These are phyloP conservation scores for Abelmoschus esculentus DNA, from an alignment of 345 rosid species.

Conservation along the genomic window DNA sequence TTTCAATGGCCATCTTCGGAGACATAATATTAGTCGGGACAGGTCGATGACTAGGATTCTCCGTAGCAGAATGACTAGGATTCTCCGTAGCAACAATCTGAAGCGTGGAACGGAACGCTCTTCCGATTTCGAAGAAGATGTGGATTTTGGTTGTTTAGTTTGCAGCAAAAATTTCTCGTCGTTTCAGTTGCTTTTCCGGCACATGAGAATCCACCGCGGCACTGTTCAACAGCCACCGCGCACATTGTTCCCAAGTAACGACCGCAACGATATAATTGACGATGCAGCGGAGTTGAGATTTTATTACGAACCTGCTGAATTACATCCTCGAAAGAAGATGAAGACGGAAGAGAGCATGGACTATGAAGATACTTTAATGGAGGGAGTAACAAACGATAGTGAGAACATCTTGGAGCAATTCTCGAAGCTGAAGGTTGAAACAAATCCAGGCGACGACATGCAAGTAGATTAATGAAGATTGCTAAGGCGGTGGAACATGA, in stretches of 20 bases:
- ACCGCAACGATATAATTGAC: neutral
- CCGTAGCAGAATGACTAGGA: too few species aligned
- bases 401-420: too few species aligned
- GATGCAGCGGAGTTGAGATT: neutral
- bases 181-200: neutral
- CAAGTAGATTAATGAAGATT: neutral
- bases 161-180: neutral
- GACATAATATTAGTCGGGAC: neutral
- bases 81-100: neutral
- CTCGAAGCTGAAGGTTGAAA: too few species aligned
- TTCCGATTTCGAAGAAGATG: neutral
- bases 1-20: neutral
- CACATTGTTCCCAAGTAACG: too few species aligned
- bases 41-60: neutral
- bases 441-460: too few species aligned
- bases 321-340: too few species aligned
- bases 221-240: neutral
- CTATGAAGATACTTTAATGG: too few species aligned
- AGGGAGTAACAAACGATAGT: too few species aligned
- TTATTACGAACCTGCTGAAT: neutral
- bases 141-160: neutral
- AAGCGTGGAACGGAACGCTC: neutral
- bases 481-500: neutral
- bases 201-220: neutral
- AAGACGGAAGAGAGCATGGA: too few species aligned